phyloP scores from a whole-genome alignment of 1,139 yeast species.

The Candida sp. region DNA sequence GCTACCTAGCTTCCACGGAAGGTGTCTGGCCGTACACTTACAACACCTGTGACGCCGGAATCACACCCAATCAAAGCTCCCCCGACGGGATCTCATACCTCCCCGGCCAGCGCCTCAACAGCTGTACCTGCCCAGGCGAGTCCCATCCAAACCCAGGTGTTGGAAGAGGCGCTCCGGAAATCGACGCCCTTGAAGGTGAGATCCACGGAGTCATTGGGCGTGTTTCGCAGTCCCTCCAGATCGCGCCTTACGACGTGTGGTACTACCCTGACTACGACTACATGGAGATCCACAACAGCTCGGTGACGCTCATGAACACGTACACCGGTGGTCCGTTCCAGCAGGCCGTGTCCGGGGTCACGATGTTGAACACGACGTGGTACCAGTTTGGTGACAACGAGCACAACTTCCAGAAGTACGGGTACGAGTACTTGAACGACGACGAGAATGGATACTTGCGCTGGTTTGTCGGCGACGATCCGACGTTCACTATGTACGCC shows the following conservation, averaged over 20 bases:
- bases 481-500: conserved; percentile 66
- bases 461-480: conserved; percentile 80
- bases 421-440: conserved; percentile 78
- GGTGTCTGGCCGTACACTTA: conserved; percentile 95
- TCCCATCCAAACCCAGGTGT: conserved; percentile 80
- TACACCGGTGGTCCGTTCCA: conserved; percentile 87
- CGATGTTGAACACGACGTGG: conserved; percentile 79
- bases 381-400: conserved; percentile 60
- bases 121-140: conserved; percentile 75
- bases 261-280: conserved; percentile 80
- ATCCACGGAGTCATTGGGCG: conserved; percentile 61
- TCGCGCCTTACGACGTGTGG: conserved; percentile 90
- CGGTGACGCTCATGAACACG: conserved; percentile 70
- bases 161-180: conserved; percentile 92
- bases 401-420: conserved; percentile 67
- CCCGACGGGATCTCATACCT: conserved; percentile 79
- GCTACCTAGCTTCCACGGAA: conserved; percentile 76
- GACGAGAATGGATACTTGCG: conserved; percentile 69
- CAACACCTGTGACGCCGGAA: conserved; percentile 83
- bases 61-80: conserved; percentile 86
- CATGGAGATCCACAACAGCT: conserved; percentile 61
- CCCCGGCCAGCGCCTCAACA: conserved; percentile 74
- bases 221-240: conserved; percentile 81
- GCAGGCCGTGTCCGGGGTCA: conserved; percentile 79
- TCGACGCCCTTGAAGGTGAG: conserved; percentile 83